Evolutionary conservation across 495 filamentous ascomycete species (phyloP), one percentile per base, ranked within the genome.

Genomic region (Annulohypoxylon nitens): DNA sequence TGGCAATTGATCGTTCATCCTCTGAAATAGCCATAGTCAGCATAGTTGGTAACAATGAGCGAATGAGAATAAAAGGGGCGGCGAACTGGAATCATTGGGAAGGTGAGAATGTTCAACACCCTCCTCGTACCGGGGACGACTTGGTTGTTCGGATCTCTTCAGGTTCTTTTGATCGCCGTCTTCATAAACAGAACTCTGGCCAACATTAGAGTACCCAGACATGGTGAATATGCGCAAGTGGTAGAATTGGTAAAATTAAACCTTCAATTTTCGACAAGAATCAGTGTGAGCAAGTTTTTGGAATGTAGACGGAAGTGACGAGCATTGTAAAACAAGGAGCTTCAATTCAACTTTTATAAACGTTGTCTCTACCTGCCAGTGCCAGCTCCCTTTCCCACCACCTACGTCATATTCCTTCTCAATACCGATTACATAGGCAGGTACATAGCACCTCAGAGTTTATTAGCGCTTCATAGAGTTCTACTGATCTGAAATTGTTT

Each of bases 1-100:
- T 93, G 70, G 90, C 90, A 72, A 97, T 94, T 33, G 91, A 88
- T 73, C 93, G 87, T 75, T 93, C 81, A 76, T 95, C 93, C 87
- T 97, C 91, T 94, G 62, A 6, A 16, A 26, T 4, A 8, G 18
- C 4, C 1, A 41, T 3, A 41, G 66, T 48, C 68, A 70, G 68
- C 45, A 58, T 10, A 36, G 14, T 45, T 34, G 30, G 43, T 26
- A 36, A 12, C 0, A 37, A 18, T 37, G 33, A 1, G 10, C 12
- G 3, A 0, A 30, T 16, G 4, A 14, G 0, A 26, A 14, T 33
- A 33, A 20, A 3, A 12, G 11, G 30, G 6, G 2, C 18, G 53
- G 70, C 83, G 33, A 83, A 93, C 92, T 95, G 16, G 93, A 90
- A 73, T 95, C 93, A 62, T 88, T 87, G 39, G 88, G 85, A 34